Percentiles rank a stretch among this genome's conserved stretches.
Evolutionary conservation across 192 early-diverging fungal species (phyloP).

Genomic region (Linnemannia schmuckeri): DNA sequence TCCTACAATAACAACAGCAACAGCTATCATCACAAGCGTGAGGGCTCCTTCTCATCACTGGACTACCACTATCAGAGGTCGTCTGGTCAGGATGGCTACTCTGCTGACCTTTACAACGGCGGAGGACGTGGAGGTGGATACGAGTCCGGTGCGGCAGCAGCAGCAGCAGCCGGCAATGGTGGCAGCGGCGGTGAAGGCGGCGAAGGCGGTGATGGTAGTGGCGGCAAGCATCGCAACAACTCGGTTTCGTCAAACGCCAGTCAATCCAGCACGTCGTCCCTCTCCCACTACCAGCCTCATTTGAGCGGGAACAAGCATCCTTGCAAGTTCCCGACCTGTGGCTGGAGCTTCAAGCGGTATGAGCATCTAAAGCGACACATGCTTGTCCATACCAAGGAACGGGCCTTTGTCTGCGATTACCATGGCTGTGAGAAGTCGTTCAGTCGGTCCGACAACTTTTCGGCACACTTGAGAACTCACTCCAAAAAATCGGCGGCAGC

Average conservation of each 20-base stretch:
- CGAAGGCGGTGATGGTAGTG: not conserved
- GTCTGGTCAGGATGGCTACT: not conserved
- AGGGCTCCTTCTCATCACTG: not conserved
- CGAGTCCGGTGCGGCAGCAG: not conserved
- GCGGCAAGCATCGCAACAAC: conserved; percentile 38
- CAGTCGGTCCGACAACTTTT: conserved; percentile 82
- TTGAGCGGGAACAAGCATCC: conserved; percentile 42
- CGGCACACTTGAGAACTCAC: conserved; percentile 81
- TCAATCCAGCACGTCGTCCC: conserved; percentile 30
- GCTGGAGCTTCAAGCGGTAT: conserved; percentile 81
- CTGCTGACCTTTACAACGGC: not conserved
- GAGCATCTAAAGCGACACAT: conserved; percentile 87
- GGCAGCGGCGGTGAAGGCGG: not conserved
- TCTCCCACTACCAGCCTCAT: not conserved
- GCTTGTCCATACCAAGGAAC: conserved; percentile 82
- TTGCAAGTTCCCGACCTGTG: conserved; percentile 56
- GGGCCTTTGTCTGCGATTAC: conserved; percentile 75
- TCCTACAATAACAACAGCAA: conserved; percentile 4
- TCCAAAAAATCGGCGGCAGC: conserved; percentile 35
- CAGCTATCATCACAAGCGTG: not conserved
- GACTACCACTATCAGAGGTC: not conserved
- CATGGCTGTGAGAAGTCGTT: conserved; percentile 84
- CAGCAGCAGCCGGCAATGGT: not conserved
- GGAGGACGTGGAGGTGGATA: not conserved
- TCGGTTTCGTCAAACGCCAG: conserved; percentile 40